A percentile compares a stretch with the other conserved stretches of the same genome.
Evolutionary conservation across 805 yeast species (phyloP).

Genomic region (Metschnikowia arizonensis): DNA sequence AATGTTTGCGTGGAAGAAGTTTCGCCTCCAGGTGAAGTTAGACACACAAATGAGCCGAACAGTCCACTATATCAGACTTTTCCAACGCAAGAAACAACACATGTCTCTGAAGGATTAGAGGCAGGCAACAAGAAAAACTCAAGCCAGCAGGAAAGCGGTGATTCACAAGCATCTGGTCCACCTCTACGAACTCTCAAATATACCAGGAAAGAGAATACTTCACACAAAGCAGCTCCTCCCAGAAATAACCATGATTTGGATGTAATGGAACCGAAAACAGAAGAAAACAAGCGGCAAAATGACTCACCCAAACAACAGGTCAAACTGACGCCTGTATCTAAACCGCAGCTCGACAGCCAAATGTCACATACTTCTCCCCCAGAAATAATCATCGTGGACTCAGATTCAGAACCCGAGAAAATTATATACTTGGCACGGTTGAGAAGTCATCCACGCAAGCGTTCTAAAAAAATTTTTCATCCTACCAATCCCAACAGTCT

Average conservation of each 20-base stretch:
- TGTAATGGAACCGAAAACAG: not conserved
- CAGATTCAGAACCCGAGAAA: not conserved
- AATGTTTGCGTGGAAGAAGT: not conserved
- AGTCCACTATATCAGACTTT: not conserved
- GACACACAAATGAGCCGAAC: not conserved
- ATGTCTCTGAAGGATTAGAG: not conserved
- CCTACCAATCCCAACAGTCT: not conserved
- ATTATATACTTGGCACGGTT: not conserved
- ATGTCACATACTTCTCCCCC: not conserved
- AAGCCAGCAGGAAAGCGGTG: not conserved
- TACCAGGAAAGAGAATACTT: not conserved
- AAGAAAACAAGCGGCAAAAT: not conserved
- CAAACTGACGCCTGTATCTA: not conserved
- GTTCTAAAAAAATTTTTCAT: not conserved
- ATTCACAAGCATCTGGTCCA: not conserved
- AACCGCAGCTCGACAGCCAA: not conserved
- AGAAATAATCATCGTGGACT: conserved; percentile 2
- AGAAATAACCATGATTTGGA: not conserved
- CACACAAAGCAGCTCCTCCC: not conserved
- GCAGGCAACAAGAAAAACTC: not conserved
- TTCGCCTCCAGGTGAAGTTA: not conserved
- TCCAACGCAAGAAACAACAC: not conserved
- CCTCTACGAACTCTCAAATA: not conserved
- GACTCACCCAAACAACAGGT: not conserved
- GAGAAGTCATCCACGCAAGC: not conserved